Evolutionary conservation across 495 filamentous ascomycete genomes (phyloP).

Genomic region (Podospora australis): DNA sequence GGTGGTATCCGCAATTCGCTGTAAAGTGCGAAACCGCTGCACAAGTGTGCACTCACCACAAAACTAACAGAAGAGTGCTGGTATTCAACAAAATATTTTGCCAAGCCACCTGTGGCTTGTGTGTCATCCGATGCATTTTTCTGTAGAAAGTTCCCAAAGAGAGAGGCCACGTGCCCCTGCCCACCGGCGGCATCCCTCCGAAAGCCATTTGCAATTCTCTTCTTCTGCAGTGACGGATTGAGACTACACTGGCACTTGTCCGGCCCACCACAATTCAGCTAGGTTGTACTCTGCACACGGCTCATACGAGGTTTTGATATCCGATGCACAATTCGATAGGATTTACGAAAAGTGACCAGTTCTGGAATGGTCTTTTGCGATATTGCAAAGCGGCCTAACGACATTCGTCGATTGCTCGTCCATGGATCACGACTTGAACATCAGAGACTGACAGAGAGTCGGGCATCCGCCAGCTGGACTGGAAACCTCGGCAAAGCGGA

Average conservation of each 20-base stretch:
- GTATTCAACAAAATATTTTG: too few relatives aligned
- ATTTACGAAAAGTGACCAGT: not conserved
- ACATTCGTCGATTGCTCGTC: not conserved
- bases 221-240: too few relatives aligned
- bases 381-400: not conserved
- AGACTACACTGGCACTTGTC: not conserved
- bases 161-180: too few relatives aligned
- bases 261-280: conserved; percentile 4
- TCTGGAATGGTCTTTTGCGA: not conserved
- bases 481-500: conserved; percentile 1
- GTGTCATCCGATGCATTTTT: too few relatives aligned
- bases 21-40: too few relatives aligned
- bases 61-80: too few relatives aligned
- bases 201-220: not conserved
- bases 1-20: too few relatives aligned
- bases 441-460: not conserved
- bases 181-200: not conserved
- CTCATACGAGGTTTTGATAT: not conserved
- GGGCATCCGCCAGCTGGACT: not conserved
- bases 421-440: not conserved
- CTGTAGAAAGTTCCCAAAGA: too few relatives aligned
- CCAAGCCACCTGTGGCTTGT: too few relatives aligned
- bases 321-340: conserved; percentile 4
- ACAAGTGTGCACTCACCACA: too few relatives aligned
- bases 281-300: not conserved